Evolutionary conservation across 2,329 filamentous ascomycete species (phyloP).

Genomic region (Colletotrichum simmondsii): DNA sequence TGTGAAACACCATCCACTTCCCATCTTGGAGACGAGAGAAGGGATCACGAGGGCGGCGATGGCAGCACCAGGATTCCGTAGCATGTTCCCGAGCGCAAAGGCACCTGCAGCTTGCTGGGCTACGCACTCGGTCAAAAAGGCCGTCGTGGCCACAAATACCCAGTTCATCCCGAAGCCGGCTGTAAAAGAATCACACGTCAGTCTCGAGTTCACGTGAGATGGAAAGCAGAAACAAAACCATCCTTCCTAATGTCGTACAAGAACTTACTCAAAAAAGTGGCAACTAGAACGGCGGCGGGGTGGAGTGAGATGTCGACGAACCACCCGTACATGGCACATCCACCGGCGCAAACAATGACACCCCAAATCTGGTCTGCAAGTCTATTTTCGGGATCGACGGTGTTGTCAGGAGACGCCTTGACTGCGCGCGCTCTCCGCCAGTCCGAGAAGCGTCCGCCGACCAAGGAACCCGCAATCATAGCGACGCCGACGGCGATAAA

Average conservation of each 20-base stretch:
- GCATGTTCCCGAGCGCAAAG: constrained; percentile 51
- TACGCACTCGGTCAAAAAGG: constrained; percentile 53
- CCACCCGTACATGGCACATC: constrained; percentile 54
- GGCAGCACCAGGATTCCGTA: constrained; percentile 52
- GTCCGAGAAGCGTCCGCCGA: constrained; percentile 51
- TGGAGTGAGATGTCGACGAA: constrained; percentile 44
- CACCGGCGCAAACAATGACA: constrained; percentile 48
- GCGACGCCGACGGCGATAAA: constrained; percentile 42
- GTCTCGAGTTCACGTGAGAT: background rate
- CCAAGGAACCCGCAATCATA: constrained; percentile 46
- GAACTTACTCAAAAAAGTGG: constrained; percentile 43
- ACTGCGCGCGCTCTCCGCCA: constrained; percentile 40
- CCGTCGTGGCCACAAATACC: constrained; percentile 53
- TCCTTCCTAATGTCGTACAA: background rate
- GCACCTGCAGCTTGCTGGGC: constrained; percentile 50
- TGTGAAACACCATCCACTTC: constrained; percentile 52
- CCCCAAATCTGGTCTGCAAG: constrained; percentile 52
- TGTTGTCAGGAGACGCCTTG: constrained; percentile 26
- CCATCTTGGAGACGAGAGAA: constrained; percentile 45
- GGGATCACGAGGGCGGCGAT: constrained; percentile 50
- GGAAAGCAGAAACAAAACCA: background rate
- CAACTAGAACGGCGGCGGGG: constrained; percentile 41
- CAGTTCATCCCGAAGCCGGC: constrained; percentile 50
- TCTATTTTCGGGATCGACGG: constrained; percentile 49
- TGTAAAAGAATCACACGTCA: constrained; percentile 29